Conservation (phyloP, 2,329 filamentous ascomycete genomes). For the Aspergillus ibericus region DNA sequence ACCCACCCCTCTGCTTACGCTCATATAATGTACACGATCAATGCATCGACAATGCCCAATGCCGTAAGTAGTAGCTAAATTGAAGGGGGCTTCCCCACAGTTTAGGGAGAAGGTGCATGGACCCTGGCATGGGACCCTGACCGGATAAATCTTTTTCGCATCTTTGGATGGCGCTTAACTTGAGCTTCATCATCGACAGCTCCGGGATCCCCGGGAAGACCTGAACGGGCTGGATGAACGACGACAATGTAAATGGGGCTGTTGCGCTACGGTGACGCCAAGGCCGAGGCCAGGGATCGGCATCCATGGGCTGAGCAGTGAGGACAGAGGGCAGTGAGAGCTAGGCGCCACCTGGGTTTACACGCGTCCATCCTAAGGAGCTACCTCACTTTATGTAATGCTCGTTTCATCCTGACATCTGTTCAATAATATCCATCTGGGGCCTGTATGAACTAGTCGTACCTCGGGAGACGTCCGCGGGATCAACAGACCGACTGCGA, state of each 20-base stretch:
- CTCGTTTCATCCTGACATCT: not conserved
- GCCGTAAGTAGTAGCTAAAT: not conserved
- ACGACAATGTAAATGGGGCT: no score
- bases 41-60: not conserved
- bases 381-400: slow-evolving; percentile 2
- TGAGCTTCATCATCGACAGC: not conserved
- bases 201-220: no score
- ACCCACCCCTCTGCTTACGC: not conserved
- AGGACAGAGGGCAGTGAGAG: not conserved
- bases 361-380: not conserved
- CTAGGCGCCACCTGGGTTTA: not conserved
- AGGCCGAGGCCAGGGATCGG: slow-evolving; percentile 3
- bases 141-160: not conserved
- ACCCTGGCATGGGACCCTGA: slow-evolving; percentile 1
- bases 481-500: not conserved
- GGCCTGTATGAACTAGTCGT: not conserved
- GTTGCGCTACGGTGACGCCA: not conserved
- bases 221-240: not conserved
- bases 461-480: not conserved
- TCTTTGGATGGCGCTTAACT: not conserved
- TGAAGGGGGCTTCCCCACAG: not conserved
- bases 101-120: not conserved
- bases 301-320: not conserved
- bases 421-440: not conserved
- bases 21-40: not conserved